Evolutionary conservation across 805 yeast genomes (phyloP).

Genomic region (Candida yuanshanica): DNA sequence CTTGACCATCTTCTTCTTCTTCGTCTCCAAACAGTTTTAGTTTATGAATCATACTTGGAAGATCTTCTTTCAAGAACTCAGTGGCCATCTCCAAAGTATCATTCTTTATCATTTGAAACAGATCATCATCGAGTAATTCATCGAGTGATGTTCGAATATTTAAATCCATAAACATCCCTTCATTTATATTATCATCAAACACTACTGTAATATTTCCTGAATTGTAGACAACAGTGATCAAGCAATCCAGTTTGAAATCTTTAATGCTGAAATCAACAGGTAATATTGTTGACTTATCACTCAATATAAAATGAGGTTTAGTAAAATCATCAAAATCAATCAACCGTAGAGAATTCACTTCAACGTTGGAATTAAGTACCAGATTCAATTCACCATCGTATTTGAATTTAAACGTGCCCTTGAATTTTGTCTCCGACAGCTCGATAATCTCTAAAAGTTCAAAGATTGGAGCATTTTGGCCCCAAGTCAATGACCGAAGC

Average conservation of each 20-base stretch:
- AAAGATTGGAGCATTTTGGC: slow-evolving; percentile 14
- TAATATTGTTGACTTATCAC: slow-evolving; percentile 19
- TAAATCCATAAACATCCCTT: slow-evolving; percentile 21
- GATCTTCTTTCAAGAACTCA: slow-evolving; percentile 18
- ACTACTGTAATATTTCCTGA: slow-evolving; percentile 18
- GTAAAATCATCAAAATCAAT: slow-evolving; percentile 24
- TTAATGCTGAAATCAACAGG: slow-evolving; percentile 22
- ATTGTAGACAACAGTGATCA: slow-evolving; percentile 18
- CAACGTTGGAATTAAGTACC: slow-evolving; percentile 17
- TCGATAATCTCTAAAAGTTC: slow-evolving; percentile 20
- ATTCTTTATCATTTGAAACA: slow-evolving; percentile 15
- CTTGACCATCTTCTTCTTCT: not conserved
- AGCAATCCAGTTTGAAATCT: slow-evolving; percentile 15
- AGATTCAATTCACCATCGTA: slow-evolving; percentile 19
- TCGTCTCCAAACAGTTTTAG: not conserved
- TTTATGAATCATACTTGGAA: slow-evolving; percentile 15
- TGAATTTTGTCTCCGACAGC: slow-evolving; percentile 15
- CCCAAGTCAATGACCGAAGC: slow-evolving; percentile 14
- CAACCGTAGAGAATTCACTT: slow-evolving; percentile 20
- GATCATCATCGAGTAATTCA: slow-evolving; percentile 22
- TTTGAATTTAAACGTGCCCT: slow-evolving; percentile 20
- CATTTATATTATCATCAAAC: slow-evolving; percentile 12
- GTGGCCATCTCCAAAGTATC: slow-evolving; percentile 17
- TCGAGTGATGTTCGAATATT: slow-evolving; percentile 22
- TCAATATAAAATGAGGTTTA: slow-evolving; percentile 20